phyloP scores from a whole-genome alignment of 441 rosid species.

The Pelargonium australe region DNA sequence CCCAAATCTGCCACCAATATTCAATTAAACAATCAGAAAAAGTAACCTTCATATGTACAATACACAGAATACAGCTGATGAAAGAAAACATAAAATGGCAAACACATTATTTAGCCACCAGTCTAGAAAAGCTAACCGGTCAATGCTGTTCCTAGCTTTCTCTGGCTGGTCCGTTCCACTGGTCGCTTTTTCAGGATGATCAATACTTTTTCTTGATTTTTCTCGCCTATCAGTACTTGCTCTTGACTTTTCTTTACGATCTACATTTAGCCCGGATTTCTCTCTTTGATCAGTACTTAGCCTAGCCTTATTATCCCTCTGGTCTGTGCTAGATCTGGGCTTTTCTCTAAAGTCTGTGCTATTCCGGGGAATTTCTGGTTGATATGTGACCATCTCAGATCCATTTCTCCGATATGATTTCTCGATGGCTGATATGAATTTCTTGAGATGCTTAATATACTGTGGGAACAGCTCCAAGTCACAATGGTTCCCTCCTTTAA shows the following conservation, averaged over 20 bases:
- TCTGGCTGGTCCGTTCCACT: slow-evolving; percentile 38
- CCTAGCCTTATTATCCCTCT: slow-evolving; percentile 22
- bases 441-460: slow-evolving; percentile 77
- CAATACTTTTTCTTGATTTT: slow-evolving; percentile 40
- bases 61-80: not conserved
- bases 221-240: slow-evolving; percentile 51
- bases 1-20: slow-evolving; percentile 54
- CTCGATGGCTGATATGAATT: slow-evolving; percentile 71
- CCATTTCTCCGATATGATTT: slow-evolving; percentile 34
- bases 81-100: not conserved
- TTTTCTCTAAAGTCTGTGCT: slow-evolving; percentile 64
- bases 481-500: slow-evolving; percentile 90
- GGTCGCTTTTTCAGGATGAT: slow-evolving; percentile 35
- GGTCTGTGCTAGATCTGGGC: slow-evolving; percentile 28
- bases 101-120: not conserved
- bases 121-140: slow-evolving; percentile 42
- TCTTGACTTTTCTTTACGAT: slow-evolving; percentile 50
- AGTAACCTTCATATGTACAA: not conserved
- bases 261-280: slow-evolving; percentile 36
- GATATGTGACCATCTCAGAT: slow-evolving; percentile 30
- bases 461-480: slow-evolving; percentile 80
- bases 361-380: slow-evolving; percentile 39
- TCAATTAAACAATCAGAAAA: slow-evolving; percentile 15
- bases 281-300: slow-evolving; percentile 36
- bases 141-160: slow-evolving; percentile 73